Evolutionary conservation across 106 monocot species (phyloP).

Genomic region (Alisma plantagoaquatica): DNA sequence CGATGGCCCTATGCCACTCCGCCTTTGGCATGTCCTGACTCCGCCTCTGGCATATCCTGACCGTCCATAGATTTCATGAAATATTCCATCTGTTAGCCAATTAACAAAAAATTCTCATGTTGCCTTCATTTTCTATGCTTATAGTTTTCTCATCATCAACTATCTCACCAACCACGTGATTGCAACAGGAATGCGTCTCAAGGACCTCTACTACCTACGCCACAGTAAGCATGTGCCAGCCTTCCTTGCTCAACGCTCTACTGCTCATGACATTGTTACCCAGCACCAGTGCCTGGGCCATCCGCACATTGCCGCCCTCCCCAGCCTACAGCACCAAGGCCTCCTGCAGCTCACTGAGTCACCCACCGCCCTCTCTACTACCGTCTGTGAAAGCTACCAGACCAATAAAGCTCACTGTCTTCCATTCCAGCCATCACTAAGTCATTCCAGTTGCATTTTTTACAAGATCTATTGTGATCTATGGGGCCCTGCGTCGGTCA

Average conservation of each 20-base stretch:
- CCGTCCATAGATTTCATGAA: background rate
- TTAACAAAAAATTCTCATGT: background rate
- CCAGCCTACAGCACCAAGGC: background rate
- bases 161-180: background rate
- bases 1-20: background rate
- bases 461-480: too few relatives aligned
- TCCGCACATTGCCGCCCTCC: background rate
- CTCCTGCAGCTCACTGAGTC: background rate
- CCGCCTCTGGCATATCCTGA: background rate
- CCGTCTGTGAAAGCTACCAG: background rate
- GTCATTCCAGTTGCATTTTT: too few relatives aligned
- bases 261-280: background rate
- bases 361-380: too few relatives aligned
- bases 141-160: background rate
- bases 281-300: slow-evolving; percentile 3
- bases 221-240: background rate
- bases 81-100: background rate
- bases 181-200: background rate
- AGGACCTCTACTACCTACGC: slow-evolving; percentile 3
- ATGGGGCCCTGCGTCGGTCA: background rate
- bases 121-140: background rate
- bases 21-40: too few relatives aligned
- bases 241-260: too few relatives aligned
- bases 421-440: background rate
- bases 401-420: too few relatives aligned